Evolutionary conservation across 1,139 yeast genomes (phyloP), one percentile per base, ranked within the genome.

Genomic region (Protomyces lactucae-debilis): DNA sequence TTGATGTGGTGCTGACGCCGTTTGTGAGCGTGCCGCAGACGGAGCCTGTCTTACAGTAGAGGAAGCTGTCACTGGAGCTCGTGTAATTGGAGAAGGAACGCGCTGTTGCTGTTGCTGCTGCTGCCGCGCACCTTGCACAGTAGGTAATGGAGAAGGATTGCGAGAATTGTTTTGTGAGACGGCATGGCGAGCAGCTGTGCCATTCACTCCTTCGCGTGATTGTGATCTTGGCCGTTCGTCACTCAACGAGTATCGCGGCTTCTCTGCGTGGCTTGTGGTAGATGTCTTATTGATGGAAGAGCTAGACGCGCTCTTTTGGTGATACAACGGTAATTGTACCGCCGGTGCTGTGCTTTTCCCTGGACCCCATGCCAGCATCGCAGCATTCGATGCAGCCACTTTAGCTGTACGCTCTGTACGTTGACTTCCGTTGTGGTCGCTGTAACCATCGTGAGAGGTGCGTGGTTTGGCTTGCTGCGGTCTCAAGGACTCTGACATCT

Each of bases 331-430:
- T 8, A 18, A 25, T 25, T 51, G 5, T n/a, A 52, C 21, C 2
- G 25, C 28, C 16, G 48, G 18, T 1, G 48, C 48, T 18, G 23
- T 43, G 8, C 55, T 21, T 28, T 52, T 52, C 3, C 57, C 32
- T n/a, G 63, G 63, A n/a, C 63, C 63, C 63, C 63, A 59, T n/a
- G 63, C 63, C 23, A 59, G 63, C 63, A 59, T 59, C 5, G 63
- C 63, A 6, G 63, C 63, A 35, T 59, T 59, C 36, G 63, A 59
- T 4, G 63, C 63, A 9, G 63, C 63, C 39, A 55, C 63, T 45
- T 59, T 59, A 25, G 63, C 63, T 40, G 52, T 59, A 14, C 63
- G 52, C 16, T 37, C 18, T 55, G 63, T 28, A 52, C 23, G 28
- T 51, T 21, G 45, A 16, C 32, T 21, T 40, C 23, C 56, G 45